Base-by-base conservation (phyloP, 2,329 filamentous ascomycete species). In the Coccinonectria pachysandricola region DNA sequence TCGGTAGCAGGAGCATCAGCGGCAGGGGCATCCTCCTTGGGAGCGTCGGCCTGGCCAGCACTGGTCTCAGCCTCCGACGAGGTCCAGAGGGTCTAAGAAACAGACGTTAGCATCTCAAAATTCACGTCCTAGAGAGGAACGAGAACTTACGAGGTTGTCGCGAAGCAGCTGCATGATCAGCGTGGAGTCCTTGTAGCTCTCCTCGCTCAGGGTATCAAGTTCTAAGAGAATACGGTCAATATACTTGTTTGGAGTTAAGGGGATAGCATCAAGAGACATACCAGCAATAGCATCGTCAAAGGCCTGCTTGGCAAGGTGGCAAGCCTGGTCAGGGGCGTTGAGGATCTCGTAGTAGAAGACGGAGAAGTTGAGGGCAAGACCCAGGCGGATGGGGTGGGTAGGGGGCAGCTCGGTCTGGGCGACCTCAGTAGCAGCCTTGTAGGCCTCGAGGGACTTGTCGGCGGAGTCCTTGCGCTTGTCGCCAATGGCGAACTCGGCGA, bases 321-420 rank as follows among this genome's bases (percentile, higher is more conserved):
- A 95, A 56, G 87, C 88, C 68, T 92, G 88, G 61, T 96, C 91
- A 41, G 88, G 88, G 21, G 88, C 86, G 73, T 96, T 98, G 53
- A 96, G 73, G 59, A 96, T 98, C 77, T 98, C 91, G 63, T 98
- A 98, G 79, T 96, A 96, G 75, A 95, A 96, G 54, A 95, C 87
- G 43, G 87, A 95, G 77, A 96, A 95, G 80, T 95, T 96, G 48
- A 96, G 78, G 46, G 88, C 88, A 53, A 96, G 80, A 61, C 88
- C 88, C 43, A 96, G 84, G 53, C 88, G 87, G 68, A 96, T 96
- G 50, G 88, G 88, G 73, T 96, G 88, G 37, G 91, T 96, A 39
- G 88, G 88, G 39, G 88, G 88, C 48, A 96, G 79, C 65, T 96
- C 88, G 44, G 84, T 94, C 72, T 95, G 88, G 49, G 91, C 91